Conservation (phyloP, 2,329 filamentous ascomycete species). For the Zasmidium cellare region DNA sequence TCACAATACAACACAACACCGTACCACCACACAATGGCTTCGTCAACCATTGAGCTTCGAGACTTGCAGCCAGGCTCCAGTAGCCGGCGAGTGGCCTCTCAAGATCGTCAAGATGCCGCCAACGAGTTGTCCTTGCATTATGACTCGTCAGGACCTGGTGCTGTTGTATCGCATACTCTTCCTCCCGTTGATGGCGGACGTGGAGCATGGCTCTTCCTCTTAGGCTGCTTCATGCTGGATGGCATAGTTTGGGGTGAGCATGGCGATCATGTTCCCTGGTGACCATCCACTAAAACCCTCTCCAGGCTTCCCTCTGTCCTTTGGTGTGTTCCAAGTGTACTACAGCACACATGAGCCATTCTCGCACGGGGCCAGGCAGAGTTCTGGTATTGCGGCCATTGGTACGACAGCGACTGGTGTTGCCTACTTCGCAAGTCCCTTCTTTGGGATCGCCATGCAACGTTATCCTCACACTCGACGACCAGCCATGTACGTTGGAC, state of each 20-base stretch:
- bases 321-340: slow-evolving; percentile 5
- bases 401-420: slow-evolving; percentile 46
- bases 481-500: slow-evolving; percentile 37
- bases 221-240: slow-evolving; percentile 1
- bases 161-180: neutral
- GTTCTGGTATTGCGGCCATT: slow-evolving; percentile 42
- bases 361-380: slow-evolving; percentile 3
- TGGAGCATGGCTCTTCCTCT: neutral
- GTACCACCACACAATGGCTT: neutral
- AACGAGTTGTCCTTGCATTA: neutral
- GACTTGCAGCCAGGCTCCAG: neutral
- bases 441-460: slow-evolving; percentile 41
- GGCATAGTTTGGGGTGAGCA: neutral
- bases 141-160: neutral
- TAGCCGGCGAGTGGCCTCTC: neutral
- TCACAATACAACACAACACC: too few species aligned
- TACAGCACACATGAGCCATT: slow-evolving; percentile 16
- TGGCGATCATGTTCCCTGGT: neutral
- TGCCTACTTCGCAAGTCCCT: slow-evolving; percentile 47
- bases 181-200: slow-evolving; percentile 19
- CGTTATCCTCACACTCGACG: slow-evolving; percentile 37
- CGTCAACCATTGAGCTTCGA: neutral
- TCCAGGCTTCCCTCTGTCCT: slow-evolving; percentile 2
- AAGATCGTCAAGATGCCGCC: neutral
- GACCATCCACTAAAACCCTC: neutral